Evolutionary conservation across 1,284 basidiomycete genomes (phyloP).

Genomic region (Trichosporon sp.): DNA sequence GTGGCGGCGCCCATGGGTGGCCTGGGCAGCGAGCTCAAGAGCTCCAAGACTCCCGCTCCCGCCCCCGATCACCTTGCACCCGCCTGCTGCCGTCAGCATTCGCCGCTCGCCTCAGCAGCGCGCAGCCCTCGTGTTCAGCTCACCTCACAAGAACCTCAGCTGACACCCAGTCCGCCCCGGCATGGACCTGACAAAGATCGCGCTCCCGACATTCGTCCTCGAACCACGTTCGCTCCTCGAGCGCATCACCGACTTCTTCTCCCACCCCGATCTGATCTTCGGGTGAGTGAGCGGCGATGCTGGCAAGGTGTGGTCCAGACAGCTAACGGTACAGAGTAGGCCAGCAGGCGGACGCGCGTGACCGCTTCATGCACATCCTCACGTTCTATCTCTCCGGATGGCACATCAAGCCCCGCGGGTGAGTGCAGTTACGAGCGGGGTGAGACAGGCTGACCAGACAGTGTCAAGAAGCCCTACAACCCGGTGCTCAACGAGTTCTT

Average conservation of each 20-base stretch:
- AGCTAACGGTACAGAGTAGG: constrained; percentile 29
- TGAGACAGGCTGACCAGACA: constrained; percentile 8
- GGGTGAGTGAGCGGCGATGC: constrained; percentile 46
- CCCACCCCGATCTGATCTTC: constrained; percentile 92
- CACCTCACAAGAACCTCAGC: not conserved
- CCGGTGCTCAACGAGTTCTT: constrained; percentile 97
- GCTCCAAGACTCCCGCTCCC: not conserved
- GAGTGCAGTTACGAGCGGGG: constrained; percentile 12
- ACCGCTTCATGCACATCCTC: constrained; percentile 84
- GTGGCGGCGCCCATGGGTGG: too few relatives aligned
- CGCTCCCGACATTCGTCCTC: constrained; percentile 88
- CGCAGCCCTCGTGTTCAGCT: not conserved
- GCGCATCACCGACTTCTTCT: constrained; percentile 98
- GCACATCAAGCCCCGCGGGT: constrained; percentile 98
- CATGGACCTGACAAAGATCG: constrained; percentile 93
- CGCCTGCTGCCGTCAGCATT: too few relatives aligned
- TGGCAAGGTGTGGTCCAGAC: too few relatives aligned
- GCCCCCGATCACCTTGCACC: too few relatives aligned
- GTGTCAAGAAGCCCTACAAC: constrained; percentile 99
- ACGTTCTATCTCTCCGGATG: constrained; percentile 97
- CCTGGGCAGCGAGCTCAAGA: not conserved
- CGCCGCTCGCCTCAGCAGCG: not conserved
- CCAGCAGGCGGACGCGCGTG: constrained; percentile 65
- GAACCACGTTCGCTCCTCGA: constrained; percentile 87
- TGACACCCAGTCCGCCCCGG: constrained; percentile 67